Conservation (phyloP, 768 basidiomycete species). For the Hypholoma sublateritium region DNA sequence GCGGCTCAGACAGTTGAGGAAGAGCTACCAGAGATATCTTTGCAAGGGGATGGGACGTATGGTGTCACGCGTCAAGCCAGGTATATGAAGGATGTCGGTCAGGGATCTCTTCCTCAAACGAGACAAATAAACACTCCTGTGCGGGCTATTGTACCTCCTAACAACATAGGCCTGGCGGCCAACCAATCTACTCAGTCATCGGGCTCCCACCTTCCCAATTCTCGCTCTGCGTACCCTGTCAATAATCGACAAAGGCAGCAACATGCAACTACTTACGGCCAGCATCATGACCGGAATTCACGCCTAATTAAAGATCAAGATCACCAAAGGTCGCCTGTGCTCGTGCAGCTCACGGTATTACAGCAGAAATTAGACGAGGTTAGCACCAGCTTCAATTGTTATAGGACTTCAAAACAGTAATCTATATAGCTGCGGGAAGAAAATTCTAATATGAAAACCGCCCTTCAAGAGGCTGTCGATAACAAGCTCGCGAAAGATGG, state of each 20-base stretch:
- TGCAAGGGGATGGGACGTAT: slow-evolving; percentile 61
- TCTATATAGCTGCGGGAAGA: slow-evolving; percentile 47
- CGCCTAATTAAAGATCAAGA: background rate
- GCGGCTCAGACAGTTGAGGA: slow-evolving; percentile 38
- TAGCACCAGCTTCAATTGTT: slow-evolving; percentile 11
- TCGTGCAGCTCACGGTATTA: slow-evolving; percentile 25
- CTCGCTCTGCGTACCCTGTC: slow-evolving; percentile 1
- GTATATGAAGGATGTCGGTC: background rate
- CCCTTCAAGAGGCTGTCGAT: slow-evolving; percentile 47
- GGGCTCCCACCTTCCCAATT: slow-evolving; percentile 2
- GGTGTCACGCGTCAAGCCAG: slow-evolving; percentile 26
- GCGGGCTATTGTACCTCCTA: background rate
- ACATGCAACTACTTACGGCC: background rate
- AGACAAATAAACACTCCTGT: background rate
- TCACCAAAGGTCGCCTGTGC: background rate
- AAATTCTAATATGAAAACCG: slow-evolving; percentile 45
- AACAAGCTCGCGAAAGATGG: slow-evolving; percentile 63
- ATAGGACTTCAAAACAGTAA: background rate
- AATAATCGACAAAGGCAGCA: slow-evolving; percentile 7
- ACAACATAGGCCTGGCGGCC: background rate
- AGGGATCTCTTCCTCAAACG: background rate
- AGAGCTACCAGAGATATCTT: slow-evolving; percentile 61
- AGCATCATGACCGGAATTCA: background rate
- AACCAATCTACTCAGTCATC: background rate
- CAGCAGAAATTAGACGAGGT: slow-evolving; percentile 49